Evolutionary conservation across 2,329 filamentous ascomycete species (phyloP), one percentile per base, ranked within the genome.

Genomic region (Colletotrichum musae): DNA sequence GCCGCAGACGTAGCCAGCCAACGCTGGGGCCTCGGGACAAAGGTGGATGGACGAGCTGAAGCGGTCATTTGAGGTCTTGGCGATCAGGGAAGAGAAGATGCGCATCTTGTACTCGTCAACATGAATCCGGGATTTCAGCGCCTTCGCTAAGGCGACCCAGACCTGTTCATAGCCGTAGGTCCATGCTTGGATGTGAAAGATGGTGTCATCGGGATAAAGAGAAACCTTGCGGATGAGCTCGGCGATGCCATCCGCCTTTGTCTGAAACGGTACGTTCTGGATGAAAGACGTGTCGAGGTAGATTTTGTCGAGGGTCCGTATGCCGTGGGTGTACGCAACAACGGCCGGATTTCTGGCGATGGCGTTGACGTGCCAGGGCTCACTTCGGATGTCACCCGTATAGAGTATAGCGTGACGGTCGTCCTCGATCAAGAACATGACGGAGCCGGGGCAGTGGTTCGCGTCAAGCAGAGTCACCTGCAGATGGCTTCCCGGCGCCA

Each of bases 111-210:
- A 98, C 16, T 88, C 83, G 76, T 97, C 94, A 3, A 98, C 88
- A 74, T 98, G 95, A 2, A 97, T 88, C 84, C 85, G 87, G 3
- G 91, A 91, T 6, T 88, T 81, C 0, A 98, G 82, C 12, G 90
- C 88, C 24, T 90, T 87, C 0, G 94, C 91, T 0, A 98, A 81
- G 0, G 94, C 92, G 68, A 94, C 84, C 94, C 94, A 98, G 0
- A 97, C 94, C 60, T 97, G 93, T 77, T 98, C 95, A 72, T 98
- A 97, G 0, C 86, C 86, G 76, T 96, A 96, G 0, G 95, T 98
- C 94, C 95, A 97, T 1, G 94, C 89, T 65, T 94, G 89, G 53
- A 98, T 87, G 77, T 97, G 93, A 75, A 97, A 98, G 1, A 92
- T 78, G 0, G 94, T 97, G 47, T 94, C 88, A 1, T 83, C 71